A percentile compares a stretch with the other conserved stretches of the same genome.
phyloP scores from a whole-genome alignment of 768 basidiomycete species.

The Boletus patriciae region DNA sequence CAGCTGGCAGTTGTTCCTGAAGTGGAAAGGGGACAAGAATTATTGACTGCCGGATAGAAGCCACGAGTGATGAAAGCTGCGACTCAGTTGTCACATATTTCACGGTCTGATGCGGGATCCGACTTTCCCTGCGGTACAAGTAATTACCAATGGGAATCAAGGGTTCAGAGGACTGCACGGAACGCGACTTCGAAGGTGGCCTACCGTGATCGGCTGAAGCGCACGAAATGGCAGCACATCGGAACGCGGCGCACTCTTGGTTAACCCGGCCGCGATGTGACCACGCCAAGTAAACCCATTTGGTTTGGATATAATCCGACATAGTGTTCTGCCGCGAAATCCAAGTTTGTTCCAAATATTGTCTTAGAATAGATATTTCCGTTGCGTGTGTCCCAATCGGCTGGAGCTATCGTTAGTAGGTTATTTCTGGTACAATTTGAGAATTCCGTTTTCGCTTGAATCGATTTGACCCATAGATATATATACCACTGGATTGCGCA shows the following conservation, averaged over 20 bases:
- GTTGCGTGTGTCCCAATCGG: not conserved
- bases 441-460: not conserved
- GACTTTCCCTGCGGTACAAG: not conserved
- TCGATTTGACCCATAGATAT: not conserved
- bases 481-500: not conserved
- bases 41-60: not conserved
- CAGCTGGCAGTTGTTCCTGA: not conserved
- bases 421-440: too few species aligned
- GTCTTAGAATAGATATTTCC: not conserved
- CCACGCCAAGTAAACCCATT: not conserved
- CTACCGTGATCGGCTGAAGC: not conserved
- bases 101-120: not conserved
- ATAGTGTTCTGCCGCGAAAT: not conserved
- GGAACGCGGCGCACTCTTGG: not conserved
- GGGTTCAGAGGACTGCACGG: slow-evolving; percentile 4
- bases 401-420: too few species aligned
- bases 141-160: slow-evolving; percentile 8
- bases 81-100: slow-evolving; percentile 1
- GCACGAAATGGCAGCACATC: not conserved
- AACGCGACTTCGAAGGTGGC: not conserved
- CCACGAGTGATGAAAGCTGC: not conserved
- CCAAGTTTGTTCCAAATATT: too few species aligned
- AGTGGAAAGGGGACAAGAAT: not conserved
- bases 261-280: not conserved
- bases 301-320: not conserved